A percentile compares a stretch with the other conserved stretches of the same genome.
These are phyloP conservation scores for Rhodotorula sphaerocarpa DNA, from an alignment of 768 basidiomycete species.

Conservation along the genomic window DNA sequence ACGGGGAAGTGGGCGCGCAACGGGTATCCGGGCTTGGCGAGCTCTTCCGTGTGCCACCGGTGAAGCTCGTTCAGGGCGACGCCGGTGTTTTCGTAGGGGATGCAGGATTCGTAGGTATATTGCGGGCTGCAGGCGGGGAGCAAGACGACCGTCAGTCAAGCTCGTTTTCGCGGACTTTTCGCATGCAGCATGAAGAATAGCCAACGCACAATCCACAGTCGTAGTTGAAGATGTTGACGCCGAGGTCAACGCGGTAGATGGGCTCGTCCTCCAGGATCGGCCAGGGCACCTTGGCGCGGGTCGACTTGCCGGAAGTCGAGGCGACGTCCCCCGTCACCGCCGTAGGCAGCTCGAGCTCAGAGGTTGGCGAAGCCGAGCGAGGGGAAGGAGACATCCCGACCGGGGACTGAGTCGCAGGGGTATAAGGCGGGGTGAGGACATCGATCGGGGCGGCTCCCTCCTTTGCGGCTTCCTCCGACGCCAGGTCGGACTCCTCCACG, in stretches of 20 bases:
- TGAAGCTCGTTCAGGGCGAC: conserved; percentile 65
- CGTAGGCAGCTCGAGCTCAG: neutral
- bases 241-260: conserved; percentile 55
- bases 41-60: conserved; percentile 62
- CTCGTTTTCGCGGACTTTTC: no score
- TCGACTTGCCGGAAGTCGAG: neutral
- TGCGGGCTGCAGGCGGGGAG: conserved; percentile 28
- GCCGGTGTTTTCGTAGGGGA: conserved; percentile 62
- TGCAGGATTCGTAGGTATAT: conserved; percentile 89
- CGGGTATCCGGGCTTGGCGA: conserved; percentile 53
- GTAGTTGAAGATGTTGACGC: conserved; percentile 78
- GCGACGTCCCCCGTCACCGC: neutral
- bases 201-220: conserved; percentile 61
- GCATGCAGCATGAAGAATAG: no score
- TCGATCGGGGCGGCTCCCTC: no score
- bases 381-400: neutral
- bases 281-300: neutral
- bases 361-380: conserved; percentile 1
- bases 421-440: neutral
- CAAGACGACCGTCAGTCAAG: no score
- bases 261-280: conserved; percentile 29
- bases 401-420: neutral
- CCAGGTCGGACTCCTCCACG: no score
- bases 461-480: no score
- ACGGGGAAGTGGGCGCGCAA: conserved; percentile 83